Conservation (phyloP, 345 rosid genomes). For the Rhodomyrtus tomentosa region DNA sequence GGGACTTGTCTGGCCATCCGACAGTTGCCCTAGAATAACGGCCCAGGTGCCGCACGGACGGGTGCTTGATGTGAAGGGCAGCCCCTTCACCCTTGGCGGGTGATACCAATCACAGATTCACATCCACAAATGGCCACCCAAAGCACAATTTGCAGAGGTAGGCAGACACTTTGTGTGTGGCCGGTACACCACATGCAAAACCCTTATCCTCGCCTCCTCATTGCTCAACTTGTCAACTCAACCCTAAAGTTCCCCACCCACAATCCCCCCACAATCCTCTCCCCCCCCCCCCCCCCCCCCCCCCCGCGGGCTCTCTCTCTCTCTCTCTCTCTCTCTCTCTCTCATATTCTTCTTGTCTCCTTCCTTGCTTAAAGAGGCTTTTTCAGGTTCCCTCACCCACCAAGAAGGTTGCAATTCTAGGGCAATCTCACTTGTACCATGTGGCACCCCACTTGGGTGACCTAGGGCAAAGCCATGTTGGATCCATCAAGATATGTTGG, state of each 20-base stretch:
- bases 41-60: constrained; percentile 17
- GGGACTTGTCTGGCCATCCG: not conserved
- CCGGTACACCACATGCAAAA: not conserved
- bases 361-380: not conserved
- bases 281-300: too few species aligned
- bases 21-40: constrained; percentile 18
- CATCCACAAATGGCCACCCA: not conserved
- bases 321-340: not conserved
- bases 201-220: not conserved
- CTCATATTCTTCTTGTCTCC: not conserved
- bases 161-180: not conserved
- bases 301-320: not conserved
- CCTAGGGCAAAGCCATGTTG: constrained; percentile 4
- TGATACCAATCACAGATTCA: not conserved
- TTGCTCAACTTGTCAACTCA: not conserved
- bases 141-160: not conserved
- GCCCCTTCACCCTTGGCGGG: not conserved
- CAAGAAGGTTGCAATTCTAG: constrained; percentile 2
- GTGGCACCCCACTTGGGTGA: constrained; percentile 27
- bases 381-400: constrained; percentile 2
- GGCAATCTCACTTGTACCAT: constrained; percentile 5
- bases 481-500: not conserved
- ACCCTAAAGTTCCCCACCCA: not conserved
- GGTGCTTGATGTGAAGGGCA: constrained; percentile 26
- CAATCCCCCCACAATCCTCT: too few species aligned